phyloP scores from a whole-genome alignment of 1,284 basidiomycete species.

The Puccinia polysora region DNA sequence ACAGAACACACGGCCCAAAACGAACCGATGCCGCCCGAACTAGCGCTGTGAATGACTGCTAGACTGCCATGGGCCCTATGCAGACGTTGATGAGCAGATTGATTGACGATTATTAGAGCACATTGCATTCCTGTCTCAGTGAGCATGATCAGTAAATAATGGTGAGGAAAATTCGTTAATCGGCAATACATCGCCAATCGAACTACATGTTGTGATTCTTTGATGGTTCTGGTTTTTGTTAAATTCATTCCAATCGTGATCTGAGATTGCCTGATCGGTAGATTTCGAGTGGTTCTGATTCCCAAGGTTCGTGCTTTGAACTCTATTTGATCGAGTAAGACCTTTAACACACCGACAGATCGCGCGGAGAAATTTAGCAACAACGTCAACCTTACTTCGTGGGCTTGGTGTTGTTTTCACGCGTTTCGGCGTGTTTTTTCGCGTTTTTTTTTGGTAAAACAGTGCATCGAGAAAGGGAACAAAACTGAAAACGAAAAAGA shows the following conservation, averaged over 20 bases:
- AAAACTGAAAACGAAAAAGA: too few species aligned
- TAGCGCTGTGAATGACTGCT: too few species aligned
- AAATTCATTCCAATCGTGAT: too few species aligned
- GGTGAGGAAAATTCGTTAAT: slow-evolving; percentile 22
- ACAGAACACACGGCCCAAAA: slow-evolving; percentile 5
- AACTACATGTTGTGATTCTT: slow-evolving; percentile 15
- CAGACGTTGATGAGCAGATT: too few species aligned
- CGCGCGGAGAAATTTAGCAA: too few species aligned
- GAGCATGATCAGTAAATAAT: slow-evolving; percentile 32
- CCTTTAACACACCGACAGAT: slow-evolving; percentile 3
- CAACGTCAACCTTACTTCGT: too few species aligned
- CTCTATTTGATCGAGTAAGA: slow-evolving; percentile 37
- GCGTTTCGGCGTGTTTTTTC: not conserved
- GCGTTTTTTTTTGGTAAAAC: not conserved
- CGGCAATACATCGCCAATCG: slow-evolving; percentile 20
- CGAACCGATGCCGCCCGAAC: not conserved
- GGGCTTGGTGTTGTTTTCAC: not conserved
- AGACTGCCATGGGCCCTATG: too few species aligned
- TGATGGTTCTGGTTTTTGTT: too few species aligned
- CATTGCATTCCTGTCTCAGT: slow-evolving; percentile 26
- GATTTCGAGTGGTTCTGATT: slow-evolving; percentile 24
- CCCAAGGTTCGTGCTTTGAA: slow-evolving; percentile 16
- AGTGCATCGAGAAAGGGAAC: not conserved
- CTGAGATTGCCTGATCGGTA: too few species aligned
- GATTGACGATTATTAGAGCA: slow-evolving; percentile 22